These are phyloP conservation scores for Trichomonas tenax DNA, from an alignment of 208 protist species.

Conservation along the genomic window DNA sequence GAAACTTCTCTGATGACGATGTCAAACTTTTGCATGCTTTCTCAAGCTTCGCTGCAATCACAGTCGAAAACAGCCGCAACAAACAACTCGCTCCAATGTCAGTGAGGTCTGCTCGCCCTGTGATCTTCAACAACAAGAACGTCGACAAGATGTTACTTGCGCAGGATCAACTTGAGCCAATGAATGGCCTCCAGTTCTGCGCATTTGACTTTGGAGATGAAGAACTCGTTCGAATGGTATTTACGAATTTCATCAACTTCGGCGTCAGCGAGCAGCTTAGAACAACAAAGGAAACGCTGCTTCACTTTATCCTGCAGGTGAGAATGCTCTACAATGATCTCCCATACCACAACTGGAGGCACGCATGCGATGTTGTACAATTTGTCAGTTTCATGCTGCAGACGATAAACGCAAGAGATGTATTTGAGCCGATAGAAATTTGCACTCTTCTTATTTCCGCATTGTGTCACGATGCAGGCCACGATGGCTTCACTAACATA, in stretches of 20 bases:
- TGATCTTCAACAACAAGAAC: background rate
- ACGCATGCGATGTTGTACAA: constrained; percentile 52
- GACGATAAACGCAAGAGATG: constrained; percentile 43
- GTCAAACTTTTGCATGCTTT: background rate
- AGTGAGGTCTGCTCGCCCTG: background rate
- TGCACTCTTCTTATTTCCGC: constrained; percentile 66
- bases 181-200: background rate
- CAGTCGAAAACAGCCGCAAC: background rate
- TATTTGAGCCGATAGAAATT: constrained; percentile 52
- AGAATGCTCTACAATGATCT: constrained; percentile 30
- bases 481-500: constrained; percentile 82
- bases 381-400: constrained; percentile 38
- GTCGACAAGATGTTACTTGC: background rate
- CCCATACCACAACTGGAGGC: constrained; percentile 54
- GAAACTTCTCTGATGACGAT: background rate
- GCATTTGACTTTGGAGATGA: background rate
- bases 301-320: constrained; percentile 6
- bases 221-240: background rate
- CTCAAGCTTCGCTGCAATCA: background rate
- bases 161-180: background rate
- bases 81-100: background rate
- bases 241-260: background rate
- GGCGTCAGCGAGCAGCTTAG: background rate
- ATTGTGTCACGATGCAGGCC: constrained; percentile 84
- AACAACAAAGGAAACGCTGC: background rate